phyloP scores from a whole-genome alignment of 2,329 filamentous ascomycete genomes.

The Herpotrichia juniperi region DNA sequence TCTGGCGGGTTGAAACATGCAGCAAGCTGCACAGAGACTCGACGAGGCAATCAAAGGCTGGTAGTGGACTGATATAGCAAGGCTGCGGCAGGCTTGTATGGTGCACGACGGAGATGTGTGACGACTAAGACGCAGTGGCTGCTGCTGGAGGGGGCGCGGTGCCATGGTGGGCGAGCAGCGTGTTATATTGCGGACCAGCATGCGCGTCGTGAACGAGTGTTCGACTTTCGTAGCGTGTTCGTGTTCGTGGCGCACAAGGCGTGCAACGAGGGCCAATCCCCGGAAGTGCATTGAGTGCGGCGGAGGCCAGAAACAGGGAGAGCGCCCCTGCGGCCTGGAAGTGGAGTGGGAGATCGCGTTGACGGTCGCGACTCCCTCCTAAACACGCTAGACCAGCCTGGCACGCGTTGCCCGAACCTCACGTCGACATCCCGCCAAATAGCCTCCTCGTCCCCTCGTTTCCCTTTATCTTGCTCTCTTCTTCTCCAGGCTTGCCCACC shows the following conservation, averaged over 20 bases:
- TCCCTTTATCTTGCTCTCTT: constrained; percentile 13
- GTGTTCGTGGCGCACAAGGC: constrained; percentile 25
- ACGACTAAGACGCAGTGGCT: constrained; percentile 4
- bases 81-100: background rate
- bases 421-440: constrained; percentile 15
- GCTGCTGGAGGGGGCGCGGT: constrained; percentile 2
- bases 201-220: constrained; percentile 24
- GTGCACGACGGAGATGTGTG: constrained; percentile 1
- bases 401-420: constrained; percentile 26
- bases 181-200: constrained; percentile 8
- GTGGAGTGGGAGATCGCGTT: background rate
- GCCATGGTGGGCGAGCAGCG: constrained; percentile 5
- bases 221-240: constrained; percentile 30
- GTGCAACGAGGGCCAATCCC: constrained; percentile 20
- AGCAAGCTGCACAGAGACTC: constrained; percentile 9
- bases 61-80: constrained; percentile 3
- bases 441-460: constrained; percentile 8
- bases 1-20: constrained; percentile 27
- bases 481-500: constrained; percentile 18
- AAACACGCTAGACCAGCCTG: constrained; percentile 30
- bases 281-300: constrained; percentile 22
- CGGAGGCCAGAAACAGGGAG: constrained; percentile 13
- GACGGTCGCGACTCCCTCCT: background rate
- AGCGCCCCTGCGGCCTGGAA: constrained; percentile 15
- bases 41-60: constrained; percentile 3